Evolutionary conservation across 1,139 yeast genomes (phyloP).

Genomic region (Nakaseomyces glabratus): DNA sequence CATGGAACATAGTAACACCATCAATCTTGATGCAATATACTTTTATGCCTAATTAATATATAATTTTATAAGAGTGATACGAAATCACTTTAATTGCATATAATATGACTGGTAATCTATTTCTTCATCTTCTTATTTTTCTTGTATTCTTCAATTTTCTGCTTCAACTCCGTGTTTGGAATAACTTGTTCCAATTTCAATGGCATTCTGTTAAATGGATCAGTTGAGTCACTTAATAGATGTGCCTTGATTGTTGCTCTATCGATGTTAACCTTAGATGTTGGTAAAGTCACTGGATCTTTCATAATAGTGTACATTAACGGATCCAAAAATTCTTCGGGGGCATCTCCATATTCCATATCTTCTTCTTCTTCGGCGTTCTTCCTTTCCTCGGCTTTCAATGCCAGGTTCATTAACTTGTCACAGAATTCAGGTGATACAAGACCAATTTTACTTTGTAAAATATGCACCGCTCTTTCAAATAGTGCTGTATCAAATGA

Average conservation of each 20-base stretch:
- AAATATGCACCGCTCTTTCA: conserved; percentile 58
- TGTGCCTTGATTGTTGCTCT: conserved; percentile 89
- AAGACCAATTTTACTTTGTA: conserved; percentile 44
- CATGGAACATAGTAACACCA: too few relatives aligned
- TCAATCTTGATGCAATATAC: too few relatives aligned
- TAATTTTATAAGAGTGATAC: too few relatives aligned
- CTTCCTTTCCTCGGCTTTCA: conserved; percentile 52
- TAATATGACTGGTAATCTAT: not conserved
- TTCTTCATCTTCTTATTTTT: conserved; percentile 26
- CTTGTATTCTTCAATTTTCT: conserved; percentile 53
- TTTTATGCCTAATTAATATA: too few relatives aligned
- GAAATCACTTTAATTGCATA: not conserved
- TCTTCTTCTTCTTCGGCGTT: conserved; percentile 71
- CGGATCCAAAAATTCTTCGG: conserved; percentile 95
- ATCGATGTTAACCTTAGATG: conserved; percentile 77
- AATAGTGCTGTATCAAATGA: conserved; percentile 66
- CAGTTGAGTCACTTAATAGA: conserved; percentile 86
- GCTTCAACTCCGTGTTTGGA: conserved; percentile 61
- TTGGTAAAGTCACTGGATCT: conserved; percentile 88
- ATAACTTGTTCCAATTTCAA: conserved; percentile 78
- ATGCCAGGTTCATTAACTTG: conserved; percentile 47
- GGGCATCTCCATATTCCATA: conserved; percentile 81
- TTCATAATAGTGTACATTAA: conserved; percentile 92
- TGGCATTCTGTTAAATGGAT: conserved; percentile 93
- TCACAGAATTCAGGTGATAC: conserved; percentile 47